phyloP scores from a whole-genome alignment of 2,329 filamentous ascomycete genomes.

The Neonectria hederae region DNA sequence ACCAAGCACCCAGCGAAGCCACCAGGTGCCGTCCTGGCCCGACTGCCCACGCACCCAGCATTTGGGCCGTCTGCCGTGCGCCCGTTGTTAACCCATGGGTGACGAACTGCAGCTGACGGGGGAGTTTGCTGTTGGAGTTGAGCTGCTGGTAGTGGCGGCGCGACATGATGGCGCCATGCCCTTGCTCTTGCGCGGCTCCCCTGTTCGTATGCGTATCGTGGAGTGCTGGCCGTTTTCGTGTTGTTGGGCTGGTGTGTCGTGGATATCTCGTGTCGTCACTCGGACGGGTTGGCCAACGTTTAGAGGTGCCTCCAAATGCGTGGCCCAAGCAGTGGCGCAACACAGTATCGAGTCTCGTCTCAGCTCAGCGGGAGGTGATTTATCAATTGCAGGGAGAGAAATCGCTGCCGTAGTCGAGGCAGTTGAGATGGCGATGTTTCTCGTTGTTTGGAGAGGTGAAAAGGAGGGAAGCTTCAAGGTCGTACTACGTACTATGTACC shows the following conservation, averaged over 20 bases:
- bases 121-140: slow-evolving; percentile 25
- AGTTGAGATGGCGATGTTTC: background rate
- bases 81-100: slow-evolving; percentile 36
- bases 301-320: background rate
- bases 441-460: slow-evolving; percentile 1
- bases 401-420: background rate
- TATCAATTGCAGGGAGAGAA: background rate
- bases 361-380: no score
- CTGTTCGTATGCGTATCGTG: slow-evolving; percentile 1
- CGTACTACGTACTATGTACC: background rate
- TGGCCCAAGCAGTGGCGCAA: background rate
- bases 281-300: background rate
- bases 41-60: slow-evolving; percentile 53
- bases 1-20: slow-evolving; percentile 43
- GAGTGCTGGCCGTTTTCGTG: background rate
- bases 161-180: slow-evolving; percentile 47
- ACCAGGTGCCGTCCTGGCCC: slow-evolving; percentile 53
- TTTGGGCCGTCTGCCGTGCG: slow-evolving; percentile 39
- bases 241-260: slow-evolving; percentile 5
- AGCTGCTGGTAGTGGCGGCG: slow-evolving; percentile 34
- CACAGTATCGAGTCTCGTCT: background rate
- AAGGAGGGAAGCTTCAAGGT: slow-evolving; percentile 18
- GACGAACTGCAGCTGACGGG: slow-evolving; percentile 34
- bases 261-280: slow-evolving; percentile 3
- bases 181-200: slow-evolving; percentile 10